phyloP scores from a whole-genome alignment of 352 stramenopile genomes.

The Phytopythium aichiense region DNA sequence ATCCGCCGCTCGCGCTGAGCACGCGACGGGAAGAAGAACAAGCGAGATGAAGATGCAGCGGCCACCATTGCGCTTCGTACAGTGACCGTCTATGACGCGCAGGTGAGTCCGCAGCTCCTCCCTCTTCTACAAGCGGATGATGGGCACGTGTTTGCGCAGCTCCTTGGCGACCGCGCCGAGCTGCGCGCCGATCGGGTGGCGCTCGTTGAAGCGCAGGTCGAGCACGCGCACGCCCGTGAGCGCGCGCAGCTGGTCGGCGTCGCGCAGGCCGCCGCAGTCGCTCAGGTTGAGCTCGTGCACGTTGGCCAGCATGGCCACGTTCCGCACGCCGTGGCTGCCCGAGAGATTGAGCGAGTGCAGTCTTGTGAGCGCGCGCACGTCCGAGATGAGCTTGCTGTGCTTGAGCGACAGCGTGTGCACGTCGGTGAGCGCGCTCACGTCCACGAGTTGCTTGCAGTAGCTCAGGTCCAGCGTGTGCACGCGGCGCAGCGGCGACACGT shows the following conservation, averaged over 20 bases:
- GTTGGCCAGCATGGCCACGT: constrained; percentile 37
- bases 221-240: constrained; percentile 53
- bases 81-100: neutral
- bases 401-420: constrained; percentile 64
- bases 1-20: neutral
- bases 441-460: constrained; percentile 50
- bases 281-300: constrained; percentile 65
- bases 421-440: constrained; percentile 36
- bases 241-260: constrained; percentile 31
- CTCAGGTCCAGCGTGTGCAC: constrained; percentile 57
- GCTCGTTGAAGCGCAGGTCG: constrained; percentile 57
- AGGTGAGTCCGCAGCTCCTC: neutral
- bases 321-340: constrained; percentile 36
- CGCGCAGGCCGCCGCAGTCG: constrained; percentile 42
- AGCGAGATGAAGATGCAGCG: neutral
- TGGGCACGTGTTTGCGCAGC: constrained; percentile 21
- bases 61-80: neutral
- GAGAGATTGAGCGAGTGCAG: constrained; percentile 60
- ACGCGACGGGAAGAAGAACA: neutral
- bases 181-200: constrained; percentile 10
- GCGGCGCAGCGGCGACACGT: constrained; percentile 43
- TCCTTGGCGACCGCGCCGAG: constrained; percentile 19
- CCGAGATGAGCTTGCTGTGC: constrained; percentile 39
- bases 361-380: constrained; percentile 40
- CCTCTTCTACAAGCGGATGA: constrained; percentile 19